Percentiles rank a stretch among this genome's conserved stretches.
Evolutionary conservation across 768 basidiomycete species (phyloP).

Genomic region (Rhodotorula babjevae): DNA sequence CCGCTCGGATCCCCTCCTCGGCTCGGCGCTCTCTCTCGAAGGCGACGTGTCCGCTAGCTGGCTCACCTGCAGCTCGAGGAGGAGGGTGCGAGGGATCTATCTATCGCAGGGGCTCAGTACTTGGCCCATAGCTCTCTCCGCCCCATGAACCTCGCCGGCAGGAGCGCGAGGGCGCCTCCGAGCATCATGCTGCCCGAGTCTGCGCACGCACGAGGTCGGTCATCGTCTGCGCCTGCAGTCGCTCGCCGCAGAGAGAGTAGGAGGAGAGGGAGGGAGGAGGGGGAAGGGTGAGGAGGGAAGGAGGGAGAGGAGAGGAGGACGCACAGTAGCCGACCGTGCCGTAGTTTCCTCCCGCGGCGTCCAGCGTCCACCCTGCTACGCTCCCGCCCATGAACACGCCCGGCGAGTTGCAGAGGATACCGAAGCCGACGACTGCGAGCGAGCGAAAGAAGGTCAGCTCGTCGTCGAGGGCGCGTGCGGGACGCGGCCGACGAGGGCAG

Average conservation of each 20-base stretch:
- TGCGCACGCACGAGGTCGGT: not conserved
- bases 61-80: no score
- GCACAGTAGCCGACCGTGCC: not conserved
- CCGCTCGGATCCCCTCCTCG: no score
- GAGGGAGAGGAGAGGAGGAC: not conserved
- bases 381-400: slow-evolving; percentile 13
- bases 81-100: no score
- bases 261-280: not conserved
- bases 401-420: not conserved
- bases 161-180: not conserved
- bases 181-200: not conserved
- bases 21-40: no score
- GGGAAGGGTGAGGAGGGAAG: no score
- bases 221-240: no score
- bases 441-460: no score
- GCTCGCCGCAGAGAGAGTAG: no score
- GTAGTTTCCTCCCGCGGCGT: not conserved
- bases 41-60: no score
- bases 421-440: slow-evolving; percentile 6
- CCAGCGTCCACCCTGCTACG: not conserved
- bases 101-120: not conserved
- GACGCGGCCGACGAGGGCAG: no score
- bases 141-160: not conserved
- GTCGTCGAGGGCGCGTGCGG: not conserved
- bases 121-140: not conserved